Percentiles rank a stretch among this genome's conserved stretches.
Conservation (phyloP, 1,139 yeast species). For the Debaryomycetaceae sp. region DNA sequence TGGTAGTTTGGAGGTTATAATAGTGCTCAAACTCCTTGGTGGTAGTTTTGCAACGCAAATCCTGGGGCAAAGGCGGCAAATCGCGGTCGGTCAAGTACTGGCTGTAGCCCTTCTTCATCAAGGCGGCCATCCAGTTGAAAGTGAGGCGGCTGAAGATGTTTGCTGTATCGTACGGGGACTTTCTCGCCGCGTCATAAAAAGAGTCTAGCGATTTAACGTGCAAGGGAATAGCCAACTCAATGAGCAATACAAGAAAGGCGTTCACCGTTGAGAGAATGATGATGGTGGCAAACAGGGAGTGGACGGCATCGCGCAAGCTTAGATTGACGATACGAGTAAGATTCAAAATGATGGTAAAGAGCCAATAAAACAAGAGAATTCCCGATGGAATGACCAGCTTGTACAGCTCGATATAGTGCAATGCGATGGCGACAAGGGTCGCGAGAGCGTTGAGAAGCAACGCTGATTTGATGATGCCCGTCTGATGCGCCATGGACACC, state of each 20-base stretch:
- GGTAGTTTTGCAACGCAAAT: constrained; percentile 43
- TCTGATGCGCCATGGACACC: constrained; percentile 13
- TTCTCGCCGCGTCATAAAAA: constrained; percentile 27
- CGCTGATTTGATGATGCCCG: constrained; percentile 35
- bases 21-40: constrained; percentile 40
- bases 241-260: constrained; percentile 36
- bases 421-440: constrained; percentile 37
- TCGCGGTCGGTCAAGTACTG: constrained; percentile 68
- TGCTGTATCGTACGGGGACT: constrained; percentile 66
- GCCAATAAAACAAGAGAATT: constrained; percentile 67
- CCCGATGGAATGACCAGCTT: constrained; percentile 59
- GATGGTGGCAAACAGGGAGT: constrained; percentile 28
- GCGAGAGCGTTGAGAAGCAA: constrained; percentile 28
- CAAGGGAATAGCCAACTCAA: constrained; percentile 44
- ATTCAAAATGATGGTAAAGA: constrained; percentile 38
- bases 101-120: constrained; percentile 77
- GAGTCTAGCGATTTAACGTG: constrained; percentile 23
- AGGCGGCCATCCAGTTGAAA: constrained; percentile 85
- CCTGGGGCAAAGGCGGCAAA: constrained; percentile 68
- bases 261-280: constrained; percentile 39
- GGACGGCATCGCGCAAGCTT: constrained; percentile 33
- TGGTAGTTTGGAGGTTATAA: constrained; percentile 38
- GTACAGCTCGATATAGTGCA: constrained; percentile 67
- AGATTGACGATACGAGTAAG: constrained; percentile 32
- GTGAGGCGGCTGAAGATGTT: constrained; percentile 72